Conservation (phyloP, 148 eudicot species). For the Rhododendron vialii region DNA sequence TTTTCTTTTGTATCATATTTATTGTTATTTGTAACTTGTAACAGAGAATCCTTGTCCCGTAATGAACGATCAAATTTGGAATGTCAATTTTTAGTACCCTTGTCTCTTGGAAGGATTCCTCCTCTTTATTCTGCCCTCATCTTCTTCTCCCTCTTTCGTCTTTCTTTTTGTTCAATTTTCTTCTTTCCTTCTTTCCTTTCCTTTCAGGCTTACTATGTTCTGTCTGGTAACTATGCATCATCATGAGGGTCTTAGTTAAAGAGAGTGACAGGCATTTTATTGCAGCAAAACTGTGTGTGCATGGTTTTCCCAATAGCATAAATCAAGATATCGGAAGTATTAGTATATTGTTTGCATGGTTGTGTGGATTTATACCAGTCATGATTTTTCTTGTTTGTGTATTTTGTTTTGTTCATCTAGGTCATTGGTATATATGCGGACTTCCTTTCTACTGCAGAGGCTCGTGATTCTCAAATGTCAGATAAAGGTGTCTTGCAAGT, state of each 20-base stretch:
- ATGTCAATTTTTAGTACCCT: not conserved
- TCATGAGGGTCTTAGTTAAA: not conserved
- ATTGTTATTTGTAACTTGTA: not conserved
- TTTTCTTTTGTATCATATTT: not conserved
- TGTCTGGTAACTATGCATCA: not conserved
- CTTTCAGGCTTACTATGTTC: not conserved
- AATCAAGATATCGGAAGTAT: not conserved
- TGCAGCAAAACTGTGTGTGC: not conserved
- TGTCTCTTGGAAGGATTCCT: not conserved
- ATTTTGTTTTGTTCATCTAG: conserved; percentile 30
- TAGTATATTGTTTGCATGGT: conserved; percentile 1
- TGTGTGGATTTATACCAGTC: not conserved
- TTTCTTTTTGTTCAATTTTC: not conserved
- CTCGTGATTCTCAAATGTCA: conserved; percentile 46
- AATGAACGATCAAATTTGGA: not conserved
- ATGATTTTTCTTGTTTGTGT: conserved; percentile 5
- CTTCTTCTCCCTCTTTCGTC: not conserved
- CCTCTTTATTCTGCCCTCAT: not conserved
- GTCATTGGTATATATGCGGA: conserved; percentile 60
- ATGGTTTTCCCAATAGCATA: not conserved
- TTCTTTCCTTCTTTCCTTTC: not conserved
- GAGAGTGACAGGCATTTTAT: not conserved
- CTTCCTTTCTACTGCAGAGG: conserved; percentile 38
- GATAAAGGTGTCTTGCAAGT: conserved; percentile 85
- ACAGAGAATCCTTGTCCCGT: not conserved